A percentile compares a stretch with the other conserved stretches of the same genome.
Evolutionary conservation across 2,329 filamentous ascomycete species (phyloP).

Genomic region (Endothia cerciana): DNA sequence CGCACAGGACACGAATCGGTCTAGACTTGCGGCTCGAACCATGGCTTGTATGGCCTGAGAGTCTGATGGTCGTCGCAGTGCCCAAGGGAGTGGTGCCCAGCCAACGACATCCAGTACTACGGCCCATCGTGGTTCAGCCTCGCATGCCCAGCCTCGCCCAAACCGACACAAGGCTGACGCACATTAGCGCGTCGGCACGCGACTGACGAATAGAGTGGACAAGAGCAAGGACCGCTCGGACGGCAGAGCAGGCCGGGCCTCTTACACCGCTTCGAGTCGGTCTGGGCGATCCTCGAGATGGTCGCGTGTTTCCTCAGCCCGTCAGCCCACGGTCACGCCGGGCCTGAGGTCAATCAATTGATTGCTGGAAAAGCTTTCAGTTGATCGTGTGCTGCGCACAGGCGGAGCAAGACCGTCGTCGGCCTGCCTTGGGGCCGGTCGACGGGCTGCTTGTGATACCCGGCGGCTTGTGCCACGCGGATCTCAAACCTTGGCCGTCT

Average conservation of each 20-base stretch:
- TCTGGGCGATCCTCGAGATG: not conserved
- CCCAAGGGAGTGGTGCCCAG: not conserved
- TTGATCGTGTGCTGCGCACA: not conserved
- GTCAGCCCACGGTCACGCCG: not conserved
- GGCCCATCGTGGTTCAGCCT: not conserved
- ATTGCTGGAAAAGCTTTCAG: too few species aligned
- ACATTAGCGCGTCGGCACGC: not conserved
- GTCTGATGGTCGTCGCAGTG: not conserved
- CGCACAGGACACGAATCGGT: not conserved
- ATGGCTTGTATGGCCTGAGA: not conserved
- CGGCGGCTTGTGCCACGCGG: not conserved
- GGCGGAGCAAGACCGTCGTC: not conserved
- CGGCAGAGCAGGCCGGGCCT: not conserved
- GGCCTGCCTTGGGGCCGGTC: not conserved
- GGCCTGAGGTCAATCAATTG: not conserved
- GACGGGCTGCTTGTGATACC: not conserved
- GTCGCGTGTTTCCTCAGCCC: not conserved
- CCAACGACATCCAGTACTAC: not conserved
- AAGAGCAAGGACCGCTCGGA: not conserved
- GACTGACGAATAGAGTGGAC: not conserved
- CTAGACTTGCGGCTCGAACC: not conserved
- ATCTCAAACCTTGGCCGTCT: not conserved
- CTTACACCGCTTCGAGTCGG: not conserved
- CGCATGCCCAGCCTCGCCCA: not conserved
- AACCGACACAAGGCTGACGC: constrained; percentile 1